Percentiles rank a stretch among this genome's conserved stretches.
phyloP scores from a whole-genome alignment of 768 basidiomycete species.

The Xerocomellus chrysenteron region DNA sequence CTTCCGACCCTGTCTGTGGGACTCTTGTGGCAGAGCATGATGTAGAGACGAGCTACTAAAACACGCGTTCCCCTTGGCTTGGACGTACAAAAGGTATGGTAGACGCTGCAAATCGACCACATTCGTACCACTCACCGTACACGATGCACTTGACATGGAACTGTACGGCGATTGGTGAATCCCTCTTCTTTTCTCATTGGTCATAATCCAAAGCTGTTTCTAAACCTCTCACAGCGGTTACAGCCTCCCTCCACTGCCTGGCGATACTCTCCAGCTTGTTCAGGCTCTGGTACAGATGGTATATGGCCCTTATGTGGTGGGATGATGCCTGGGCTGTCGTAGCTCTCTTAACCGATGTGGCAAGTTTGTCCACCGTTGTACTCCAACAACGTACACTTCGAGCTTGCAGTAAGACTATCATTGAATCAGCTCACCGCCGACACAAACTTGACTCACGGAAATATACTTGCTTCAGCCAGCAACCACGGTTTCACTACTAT shows the following conservation, averaged over 20 bases:
- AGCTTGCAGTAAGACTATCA: background rate
- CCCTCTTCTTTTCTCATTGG: background rate
- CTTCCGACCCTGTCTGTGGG: background rate
- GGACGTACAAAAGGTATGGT: background rate
- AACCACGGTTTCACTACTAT: no score
- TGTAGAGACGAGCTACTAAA: background rate
- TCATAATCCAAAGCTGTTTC: background rate
- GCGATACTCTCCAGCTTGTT: slow-evolving; percentile 13
- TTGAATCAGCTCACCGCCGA: background rate
- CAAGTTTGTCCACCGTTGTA: background rate
- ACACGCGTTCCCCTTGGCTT: background rate
- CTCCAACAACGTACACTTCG: background rate
- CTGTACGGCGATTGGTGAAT: slow-evolving; percentile 4
- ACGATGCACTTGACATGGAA: background rate
- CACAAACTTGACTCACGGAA: background rate
- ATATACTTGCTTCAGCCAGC: no score
- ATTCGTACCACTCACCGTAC: background rate
- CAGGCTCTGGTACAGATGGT: slow-evolving; percentile 16
- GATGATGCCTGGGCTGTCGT: slow-evolving; percentile 15
- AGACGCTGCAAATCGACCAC: background rate
- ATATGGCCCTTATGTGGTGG: slow-evolving; percentile 15
- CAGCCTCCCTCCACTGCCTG: background rate
- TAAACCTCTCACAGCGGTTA: background rate
- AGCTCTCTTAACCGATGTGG: slow-evolving; percentile 6
- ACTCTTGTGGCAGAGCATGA: background rate